Evolutionary conservation across 2,329 filamentous ascomycete genomes (phyloP), one percentile per base, ranked within the genome.

Genomic region (Ceratocystis harringtonii): DNA sequence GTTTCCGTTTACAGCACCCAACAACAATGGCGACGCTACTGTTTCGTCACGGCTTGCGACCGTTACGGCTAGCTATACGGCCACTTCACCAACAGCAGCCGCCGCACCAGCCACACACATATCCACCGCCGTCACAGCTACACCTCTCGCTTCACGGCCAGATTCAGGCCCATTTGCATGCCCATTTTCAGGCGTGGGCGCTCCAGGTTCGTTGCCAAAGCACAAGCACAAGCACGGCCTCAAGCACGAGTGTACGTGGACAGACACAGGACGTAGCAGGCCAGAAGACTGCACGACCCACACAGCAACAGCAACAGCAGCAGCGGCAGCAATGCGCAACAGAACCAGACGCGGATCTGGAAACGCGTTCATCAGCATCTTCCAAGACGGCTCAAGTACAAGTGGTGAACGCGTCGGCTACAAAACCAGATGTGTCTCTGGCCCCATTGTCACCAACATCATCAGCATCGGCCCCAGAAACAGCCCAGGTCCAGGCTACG

Each of bases 1-100:
- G 15, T 22, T 55, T 41, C 12, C 1, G 6, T 19, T 55, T 55
- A n/a, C 48, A 8, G 17, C 12, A 7, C 17, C 6, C 28, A 41
- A 36, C 2, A 25, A 48, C 43, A 12, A 62, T 62, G 61, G 61
- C 61, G 43, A 48, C 61, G 15, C 30, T 62, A n/a, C 61, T 62
- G 22, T 30, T 62, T 19, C 61, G 61, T 44, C 61, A 62, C 41
- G 36, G 43, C 17, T n/a, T 62, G 5, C 61, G 61, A 28, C 61
- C 61, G n/a, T 32, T 62, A 22, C 43, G 61, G 1, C 43, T 62
- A n/a, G 25, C 61, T n/a, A 48, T 30, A 25, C 8, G 43, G 6
- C 45, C 45, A 48, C 55, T 58, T 3, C 36, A 41, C 36, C 36
- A 41, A 41, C 36, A 41, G 36, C 61, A 62, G 43, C 36, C 25